Base-by-base conservation (phyloP, 1,284 basidiomycete genomes). In the Cryptococcus sp. region DNA sequence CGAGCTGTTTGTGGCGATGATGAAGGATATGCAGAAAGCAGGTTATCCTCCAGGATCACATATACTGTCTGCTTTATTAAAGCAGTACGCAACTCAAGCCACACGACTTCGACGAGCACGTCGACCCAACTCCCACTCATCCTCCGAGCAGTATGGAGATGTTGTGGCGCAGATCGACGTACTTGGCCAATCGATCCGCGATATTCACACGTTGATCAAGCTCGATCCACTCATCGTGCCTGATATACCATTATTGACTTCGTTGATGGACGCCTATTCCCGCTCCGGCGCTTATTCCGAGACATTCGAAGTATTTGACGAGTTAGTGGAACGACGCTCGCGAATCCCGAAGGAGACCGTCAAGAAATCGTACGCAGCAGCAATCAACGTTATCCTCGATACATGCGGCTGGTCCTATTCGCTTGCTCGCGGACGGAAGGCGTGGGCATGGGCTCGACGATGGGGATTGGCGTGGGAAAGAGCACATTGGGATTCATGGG, bases 181-280 rank as follows among this genome's bases (percentile, higher is more conserved):
- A 26, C 57, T 75, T 15, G 54, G 71, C 3, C 48, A 70, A 26
- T 67, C 72, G 20, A 83, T 90, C 44, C 83, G 85, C n/a, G 83
- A 87, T 25, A 82, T 88, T 19, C 92, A 96, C 73, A 85, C 89
- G 59, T 80, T 88, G 53, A 82, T 96, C 65, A 87, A 86, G 47
- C 80, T 93, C 44, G 92, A 96, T 69, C 81, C 86, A 10, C 81
- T 83, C 19, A 79, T 95, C 59, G 83, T 85, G 20, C 89, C 91
- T 3, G 88, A 93, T 68, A 81, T 86, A 13, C 78, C 81, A 1
- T 81, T 93, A n/a, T 87, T 89, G 82, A 95, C 93, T 70, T 85
- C 90, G 64, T 80, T 97, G 57, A 92, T 97, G 89, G 86, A 91
- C 73, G 88, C 91, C 1, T 97, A 96, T 77, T 86, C 89, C 66